Evolutionary conservation across 768 basidiomycete species (phyloP), one percentile per base, ranked within the genome.

Genomic region (Leccinum subgranulosum): DNA sequence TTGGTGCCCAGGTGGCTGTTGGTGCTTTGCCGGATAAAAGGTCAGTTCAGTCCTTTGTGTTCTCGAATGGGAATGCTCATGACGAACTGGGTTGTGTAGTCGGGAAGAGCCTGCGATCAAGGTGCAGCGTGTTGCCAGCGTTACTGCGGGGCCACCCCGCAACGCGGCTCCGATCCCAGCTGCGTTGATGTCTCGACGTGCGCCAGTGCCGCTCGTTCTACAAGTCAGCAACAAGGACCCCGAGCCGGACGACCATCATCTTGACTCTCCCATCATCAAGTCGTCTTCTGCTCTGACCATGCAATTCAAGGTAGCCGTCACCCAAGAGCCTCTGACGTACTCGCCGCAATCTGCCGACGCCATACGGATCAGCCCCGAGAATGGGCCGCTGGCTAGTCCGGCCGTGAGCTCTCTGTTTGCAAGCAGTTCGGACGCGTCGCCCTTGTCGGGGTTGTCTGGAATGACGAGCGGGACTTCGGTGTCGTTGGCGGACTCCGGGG

Each of bases 1-100:
- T 90, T 70, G 81, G 83, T 51, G 74, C 77, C 4, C 63, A 69
- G 5, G 54, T 53, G 1, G 48, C 53, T 50, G n/a, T 12, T 5
- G 34, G 51, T 8, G 1, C 9, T 25, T 50, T 48, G 12, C 59
- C 28, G 17, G 56, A 61, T 21, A 60, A 15, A 47, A 67, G 66
- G 72, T 73, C 8, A 27, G 66, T 58, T 8, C 3, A 14, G 10
- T 25, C 14, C 1, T 28, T 36, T 1, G 25, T 19, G 54, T 57
- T 5, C 49, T 29, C 29, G 10, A 29, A 29, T 23, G 59, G 7
- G 1, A 3, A 11, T 23, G 34, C 49, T 60, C 19, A 58, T 43
- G 48, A 36, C 19, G 19, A 54, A n/a, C 47, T 41, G 21, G n/a
- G 9, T 31, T 5, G 45, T 50, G 21, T 55, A 67, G 66, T 58